Base-by-base conservation (phyloP, 345 rosid species). In the Sisymbrium irio region DNA sequence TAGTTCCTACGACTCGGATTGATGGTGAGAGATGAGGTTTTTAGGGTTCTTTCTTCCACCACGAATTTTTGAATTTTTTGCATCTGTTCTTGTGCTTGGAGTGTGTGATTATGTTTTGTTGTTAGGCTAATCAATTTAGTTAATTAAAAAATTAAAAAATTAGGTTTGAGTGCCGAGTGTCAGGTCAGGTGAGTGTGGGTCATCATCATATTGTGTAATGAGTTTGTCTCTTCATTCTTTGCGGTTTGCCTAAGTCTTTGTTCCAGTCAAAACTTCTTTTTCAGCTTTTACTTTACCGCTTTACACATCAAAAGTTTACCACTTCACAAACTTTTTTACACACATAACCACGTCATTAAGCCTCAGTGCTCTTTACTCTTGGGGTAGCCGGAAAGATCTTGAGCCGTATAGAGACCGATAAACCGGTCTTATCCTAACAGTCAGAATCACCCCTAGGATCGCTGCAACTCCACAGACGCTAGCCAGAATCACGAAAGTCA, bases 1-100 rank as follows among this genome's bases (percentile, higher is more conserved):
- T 13, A 35, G 0, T 33, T 55, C 36, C 7, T 66, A 40, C 12
- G 3, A 7, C 4, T 64, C 44, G 17, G 54, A 66, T 58, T 69
- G 35, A 77, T 82, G 91, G 88, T 82, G 91, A 82, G 87, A 84
- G 89, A 81, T 82, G 82, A 82, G 28, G 66, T 27, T 91, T 88
- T 84, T 83, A 36, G 35, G 73, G 65, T 84, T 86, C 86, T 59
- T 84, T 86, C 86, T 83, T 84, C 85, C 89, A 87, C 85, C 88
- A 82, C 12, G 30, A 9, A 17, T 0, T 59, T 65, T 42, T 59
- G 14, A 3, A 4, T 9, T 61, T 61, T 27, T 61, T 33, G 55
- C 56, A 17, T 17, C 5, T 51, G 37, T 67, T 7, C 47, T 44
- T 64, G 65, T 67, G 49, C 15, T 65, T 57, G 63, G 33, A 35